These are phyloP conservation scores for Cercospora citrullina DNA, from an alignment of 2,329 filamentous ascomycete genomes.

Conservation along the genomic window DNA sequence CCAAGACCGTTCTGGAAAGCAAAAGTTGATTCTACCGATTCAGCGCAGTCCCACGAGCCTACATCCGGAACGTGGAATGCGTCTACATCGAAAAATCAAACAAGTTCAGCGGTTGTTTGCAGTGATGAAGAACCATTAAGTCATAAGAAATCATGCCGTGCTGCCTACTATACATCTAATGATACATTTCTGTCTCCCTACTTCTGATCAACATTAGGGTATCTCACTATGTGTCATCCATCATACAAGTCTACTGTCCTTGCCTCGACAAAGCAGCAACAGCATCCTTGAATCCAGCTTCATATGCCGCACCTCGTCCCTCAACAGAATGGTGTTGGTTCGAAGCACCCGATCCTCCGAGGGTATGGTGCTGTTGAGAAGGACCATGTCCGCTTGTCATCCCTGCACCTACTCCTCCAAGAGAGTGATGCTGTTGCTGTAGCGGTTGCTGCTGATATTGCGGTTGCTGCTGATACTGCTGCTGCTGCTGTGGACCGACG, in stretches of 20 bases:
- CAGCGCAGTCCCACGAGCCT: too few species aligned
- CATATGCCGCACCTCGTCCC: constrained; percentile 14
- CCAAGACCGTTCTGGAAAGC: too few species aligned
- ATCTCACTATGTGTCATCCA: neutral
- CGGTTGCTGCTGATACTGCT: neutral
- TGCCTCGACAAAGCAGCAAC: constrained; percentile 8
- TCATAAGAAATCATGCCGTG: neutral
- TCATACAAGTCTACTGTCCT: neutral
- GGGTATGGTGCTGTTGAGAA: neutral
- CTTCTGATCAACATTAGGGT: neutral
- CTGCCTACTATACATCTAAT: neutral
- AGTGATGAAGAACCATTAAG: neutral
- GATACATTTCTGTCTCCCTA: neutral
- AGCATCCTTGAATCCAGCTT: constrained; percentile 16
- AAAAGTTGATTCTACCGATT: too few species aligned
- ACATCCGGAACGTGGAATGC: too few species aligned
- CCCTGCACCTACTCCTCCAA: neutral
- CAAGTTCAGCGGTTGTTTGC: too few species aligned
- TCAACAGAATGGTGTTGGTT: constrained; percentile 8
- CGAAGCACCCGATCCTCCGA: neutral
- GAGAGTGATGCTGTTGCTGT: neutral
- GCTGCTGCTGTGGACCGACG: neutral
- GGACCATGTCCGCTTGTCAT: neutral
- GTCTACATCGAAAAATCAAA: too few species aligned
- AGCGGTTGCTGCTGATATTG: neutral